These are phyloP conservation scores for Penicillium waksmanii DNA, from an alignment of 495 filamentous ascomycete genomes.

Conservation along the genomic window DNA sequence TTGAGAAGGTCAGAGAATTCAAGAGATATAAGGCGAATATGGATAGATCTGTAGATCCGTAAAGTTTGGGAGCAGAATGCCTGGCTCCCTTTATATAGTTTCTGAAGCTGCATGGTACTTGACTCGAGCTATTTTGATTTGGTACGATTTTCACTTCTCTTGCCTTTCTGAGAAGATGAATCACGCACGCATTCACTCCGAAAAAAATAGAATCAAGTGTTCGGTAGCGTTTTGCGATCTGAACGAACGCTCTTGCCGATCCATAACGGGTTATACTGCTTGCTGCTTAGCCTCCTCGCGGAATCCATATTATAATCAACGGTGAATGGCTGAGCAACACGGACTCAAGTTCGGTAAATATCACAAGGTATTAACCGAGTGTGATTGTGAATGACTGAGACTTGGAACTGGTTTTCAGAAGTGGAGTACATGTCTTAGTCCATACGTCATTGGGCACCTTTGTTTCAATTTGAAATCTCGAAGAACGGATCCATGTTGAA, in stretches of 20 bases:
- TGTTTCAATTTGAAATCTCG: no score
- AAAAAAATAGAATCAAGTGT: background rate
- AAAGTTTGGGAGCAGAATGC: no score
- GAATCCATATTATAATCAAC: background rate
- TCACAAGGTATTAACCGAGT: background rate
- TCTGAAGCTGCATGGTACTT: background rate
- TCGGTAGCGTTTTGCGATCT: background rate
- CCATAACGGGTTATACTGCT: background rate
- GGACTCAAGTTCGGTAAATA: background rate
- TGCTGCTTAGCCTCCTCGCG: background rate
- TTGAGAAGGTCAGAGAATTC: background rate
- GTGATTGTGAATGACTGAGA: background rate
- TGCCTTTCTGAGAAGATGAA: background rate
- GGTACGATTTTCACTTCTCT: background rate
- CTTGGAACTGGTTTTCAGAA: background rate
- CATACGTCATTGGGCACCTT: no score
- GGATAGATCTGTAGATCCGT: no score
- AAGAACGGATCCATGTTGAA: no score
- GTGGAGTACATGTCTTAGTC: no score
- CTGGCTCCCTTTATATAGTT: background rate
- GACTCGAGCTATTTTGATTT: background rate
- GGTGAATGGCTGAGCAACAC: background rate
- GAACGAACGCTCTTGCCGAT: background rate
- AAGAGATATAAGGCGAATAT: background rate
- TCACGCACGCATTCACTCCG: background rate